Base-by-base conservation (phyloP, 2,329 filamentous ascomycete species). In the Colletotrichum phormii region DNA sequence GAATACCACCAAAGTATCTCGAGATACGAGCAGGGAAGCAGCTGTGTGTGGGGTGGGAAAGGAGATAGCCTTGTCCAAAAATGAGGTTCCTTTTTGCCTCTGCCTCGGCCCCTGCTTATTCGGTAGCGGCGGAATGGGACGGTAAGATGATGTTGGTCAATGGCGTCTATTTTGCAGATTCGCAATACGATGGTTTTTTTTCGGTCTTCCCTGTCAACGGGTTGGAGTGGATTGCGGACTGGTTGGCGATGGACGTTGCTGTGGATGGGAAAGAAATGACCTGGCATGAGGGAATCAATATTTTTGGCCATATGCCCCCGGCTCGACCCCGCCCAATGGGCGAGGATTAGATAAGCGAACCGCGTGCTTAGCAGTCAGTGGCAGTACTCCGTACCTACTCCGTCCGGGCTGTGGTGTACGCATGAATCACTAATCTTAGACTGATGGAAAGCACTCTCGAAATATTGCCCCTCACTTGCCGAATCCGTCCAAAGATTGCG, bases 281-380 rank as follows among this genome's bases (percentile, higher is more conserved):
- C 35, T 62, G 35, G 55, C 55, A 31, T 63, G 67, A 65, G 49
- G 13, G 63, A 67, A 62, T 73, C 71, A 71, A 73, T 73, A 63
- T 67, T 71, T 73, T 72, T 70, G 65, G 60, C 60, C 26, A 54
- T n/a, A 35, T 51, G 65, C 59, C 60, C 26, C 61, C 46, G 42
- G 18, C 26, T 42, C 51, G 24, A 53, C 67, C 60, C 71, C 67
- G 49, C 61, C 55, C 15, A 55, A 4, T 26, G 8, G 51, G 57
- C 71, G 71, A 53, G 61, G 67, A 73, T 73, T 73, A 73, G 61
- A 73, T 73, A 73, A 73, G 67, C 71, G 55, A 72, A 72, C 49
- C 35, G 54, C 12, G 22, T 29, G 37, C 29, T 58, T 18, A 22
- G 33, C 15, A 49, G 31, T 24, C 42, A 31, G 33, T 29, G 26